phyloP scores from a whole-genome alignment of 345 rosid genomes.

The Lepidium africanum region DNA sequence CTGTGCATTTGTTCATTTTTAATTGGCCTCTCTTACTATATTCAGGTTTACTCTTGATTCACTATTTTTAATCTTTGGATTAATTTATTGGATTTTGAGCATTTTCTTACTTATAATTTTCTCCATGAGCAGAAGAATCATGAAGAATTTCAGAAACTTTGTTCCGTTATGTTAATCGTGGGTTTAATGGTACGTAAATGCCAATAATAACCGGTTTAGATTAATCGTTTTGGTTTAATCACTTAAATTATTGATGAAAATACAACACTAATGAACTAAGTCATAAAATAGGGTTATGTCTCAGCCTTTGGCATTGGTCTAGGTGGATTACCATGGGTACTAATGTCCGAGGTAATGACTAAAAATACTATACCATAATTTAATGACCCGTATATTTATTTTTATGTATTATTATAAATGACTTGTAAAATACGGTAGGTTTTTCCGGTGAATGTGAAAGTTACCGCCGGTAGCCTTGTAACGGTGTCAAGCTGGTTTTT shows the following conservation, averaged over 20 bases:
- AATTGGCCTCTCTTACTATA: constrained; percentile 35
- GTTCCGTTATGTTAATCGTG: constrained; percentile 28
- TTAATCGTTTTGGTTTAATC: not conserved
- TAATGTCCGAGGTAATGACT: constrained; percentile 59
- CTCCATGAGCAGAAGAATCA: constrained; percentile 14
- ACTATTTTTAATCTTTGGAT: not conserved
- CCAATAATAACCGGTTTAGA: too few relatives aligned
- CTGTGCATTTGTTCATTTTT: constrained; percentile 28
- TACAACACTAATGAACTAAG: not conserved
- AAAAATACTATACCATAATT: too few relatives aligned
- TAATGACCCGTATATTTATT: too few relatives aligned
- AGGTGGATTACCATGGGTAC: constrained; percentile 48
- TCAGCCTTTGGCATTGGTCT: constrained; percentile 31
- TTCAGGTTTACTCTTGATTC: constrained; percentile 33
- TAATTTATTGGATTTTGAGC: not conserved
- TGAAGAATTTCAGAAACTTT: constrained; percentile 14
- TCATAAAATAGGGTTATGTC: constrained; percentile 30
- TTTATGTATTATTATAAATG: too few relatives aligned
- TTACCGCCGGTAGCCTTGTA: constrained; percentile 46
- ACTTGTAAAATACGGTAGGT: constrained; percentile 20
- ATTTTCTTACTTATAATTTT: not conserved
- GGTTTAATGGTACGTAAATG: constrained; percentile 37
- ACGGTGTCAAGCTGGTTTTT: constrained; percentile 37
- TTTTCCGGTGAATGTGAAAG: constrained; percentile 44
- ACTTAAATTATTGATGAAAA: not conserved